Evolutionary conservation across 1,284 basidiomycete species (phyloP), one percentile per base, ranked within the genome.

Genomic region (Schizopora paradoxa): DNA sequence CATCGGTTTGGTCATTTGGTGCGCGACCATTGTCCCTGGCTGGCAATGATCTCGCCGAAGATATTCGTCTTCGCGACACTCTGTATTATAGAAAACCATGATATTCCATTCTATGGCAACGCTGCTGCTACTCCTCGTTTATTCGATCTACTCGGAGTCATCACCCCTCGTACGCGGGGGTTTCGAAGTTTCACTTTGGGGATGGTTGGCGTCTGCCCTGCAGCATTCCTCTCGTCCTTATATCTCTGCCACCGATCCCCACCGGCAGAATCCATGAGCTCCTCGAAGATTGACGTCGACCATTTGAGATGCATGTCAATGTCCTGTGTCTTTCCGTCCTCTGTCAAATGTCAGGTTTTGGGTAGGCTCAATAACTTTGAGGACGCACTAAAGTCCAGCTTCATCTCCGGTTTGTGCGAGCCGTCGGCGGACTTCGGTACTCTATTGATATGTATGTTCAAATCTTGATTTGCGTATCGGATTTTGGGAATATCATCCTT

Each of bases 401-500:
- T 62, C 56, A 86, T 70, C 51, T 79, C 72, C 0, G 82, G 76
- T 43, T 66, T 66, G 77, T 77, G 82, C 0, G 54, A 58, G 16
- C 82, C 80, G n/a, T 70, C 61, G 38, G 62, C 60, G 4, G 68
- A 64, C 60, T 81, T 82, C 23, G 62, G 65, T 23, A 70, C 56
- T 53, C 70, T 77, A 49, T 72, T 69, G 0, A 86, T 72, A 27
- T 72, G 61, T 23, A 88, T 77, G 16, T 73, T 66, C 22, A 86
- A 55, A 7, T 67, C 58, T 0, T 83, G 85, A 56, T 89, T 89
- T 1, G 76, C 78, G 61, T 76, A 86, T 6, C 75, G 79, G 67
- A 89, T 84, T 26, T 82, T 70, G 1, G 84, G 84, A 0, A 89
- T 63, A 16, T 85, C 72, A 33, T 88, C 79, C 57, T 83, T 85